Conservation (phyloP, 2,329 filamentous ascomycete genomes). For the Biscogniauxia marginata region DNA sequence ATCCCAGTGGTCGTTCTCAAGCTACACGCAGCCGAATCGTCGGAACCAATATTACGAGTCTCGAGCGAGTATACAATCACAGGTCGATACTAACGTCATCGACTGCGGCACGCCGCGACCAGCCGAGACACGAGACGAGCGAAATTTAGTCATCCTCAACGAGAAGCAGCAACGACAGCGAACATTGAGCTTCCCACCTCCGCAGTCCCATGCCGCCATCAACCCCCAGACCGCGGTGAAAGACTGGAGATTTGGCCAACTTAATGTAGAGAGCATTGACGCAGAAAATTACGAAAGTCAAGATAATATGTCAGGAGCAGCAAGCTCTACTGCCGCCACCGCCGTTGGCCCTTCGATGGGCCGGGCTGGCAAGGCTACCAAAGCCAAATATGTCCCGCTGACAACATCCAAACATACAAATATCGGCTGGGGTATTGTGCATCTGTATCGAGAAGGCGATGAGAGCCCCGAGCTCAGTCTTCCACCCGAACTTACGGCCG, state of each 20-base stretch:
- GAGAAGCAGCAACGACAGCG: slow-evolving; percentile 41
- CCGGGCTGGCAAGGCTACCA: slow-evolving; percentile 71
- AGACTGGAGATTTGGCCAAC: slow-evolving; percentile 81
- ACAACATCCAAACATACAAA: slow-evolving; percentile 68
- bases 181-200: slow-evolving; percentile 42
- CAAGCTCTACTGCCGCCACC: slow-evolving; percentile 48
- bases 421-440: slow-evolving; percentile 87
- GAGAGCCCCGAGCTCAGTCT: slow-evolving; percentile 61
- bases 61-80: slow-evolving; percentile 8
- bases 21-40: slow-evolving; percentile 6
- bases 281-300: slow-evolving; percentile 45
- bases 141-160: slow-evolving; percentile 38
- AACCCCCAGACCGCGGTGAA: slow-evolving; percentile 48
- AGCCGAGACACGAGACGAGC: slow-evolving; percentile 29
- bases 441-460: slow-evolving; percentile 83
- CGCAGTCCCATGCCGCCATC: slow-evolving; percentile 43
- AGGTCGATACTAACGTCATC: slow-evolving; percentile 38
- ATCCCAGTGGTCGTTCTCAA: slow-evolving; percentile 7
- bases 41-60: slow-evolving; percentile 14
- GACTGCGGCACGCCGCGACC: slow-evolving; percentile 48
- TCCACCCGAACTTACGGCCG: slow-evolving; percentile 28
- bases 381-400: slow-evolving; percentile 73
- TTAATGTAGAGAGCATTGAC: slow-evolving; percentile 80
- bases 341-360: slow-evolving; percentile 55
- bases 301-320: slow-evolving; percentile 35